Evolutionary conservation across 495 filamentous ascomycete species (phyloP), one percentile per base, ranked within the genome.

Genomic region (Aspergillus panamensis): DNA sequence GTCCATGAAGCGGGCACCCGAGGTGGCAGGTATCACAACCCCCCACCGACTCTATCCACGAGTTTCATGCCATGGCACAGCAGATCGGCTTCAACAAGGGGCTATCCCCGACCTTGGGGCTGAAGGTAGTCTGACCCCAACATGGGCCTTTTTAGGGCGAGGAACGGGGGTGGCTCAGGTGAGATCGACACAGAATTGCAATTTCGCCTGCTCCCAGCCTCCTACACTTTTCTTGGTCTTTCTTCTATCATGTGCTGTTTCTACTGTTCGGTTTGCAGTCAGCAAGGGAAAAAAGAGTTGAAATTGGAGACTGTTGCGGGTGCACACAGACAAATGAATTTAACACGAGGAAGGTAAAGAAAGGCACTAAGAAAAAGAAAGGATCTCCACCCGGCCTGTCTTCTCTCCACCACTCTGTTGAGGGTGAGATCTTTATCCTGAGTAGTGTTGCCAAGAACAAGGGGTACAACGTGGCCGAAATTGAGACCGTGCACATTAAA

Each of bases 361-460:
- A 16, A 21, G 25, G 25, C 25, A 25, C 25, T 25, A 25, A 25
- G 25, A 25, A 30, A 16, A 7, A 35, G 17, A 37, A 45, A 57
- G 42, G n/a, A 47, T 10, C 30, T 33, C 6, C 40, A 13, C 42
- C 42, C 43, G 16, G 53, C 25, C 43, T 37, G 33, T 42, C 33
- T 48, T 29, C 42, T 54, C 37, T 20, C 52, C 55, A 52, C 51
- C 53, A 48, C 45, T 53, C 58, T 47, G 53, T 58, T 54, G 52
- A 56, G 29, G 52, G 64, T 66, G 61, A 66, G 64, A 66, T 66
- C 64, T 63, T 66, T 66, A 66, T 66, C 64, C 58, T 66, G 59
- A 61, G 61, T 48, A 32, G 55, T 61, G 49, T 33, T 66, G 64
- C 64, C 61, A 66, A 66, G 64, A 63, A 63, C 58, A 61, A 66